phyloP scores from a whole-genome alignment of 306 rosid genomes.

The Cucumis cinereus region DNA sequence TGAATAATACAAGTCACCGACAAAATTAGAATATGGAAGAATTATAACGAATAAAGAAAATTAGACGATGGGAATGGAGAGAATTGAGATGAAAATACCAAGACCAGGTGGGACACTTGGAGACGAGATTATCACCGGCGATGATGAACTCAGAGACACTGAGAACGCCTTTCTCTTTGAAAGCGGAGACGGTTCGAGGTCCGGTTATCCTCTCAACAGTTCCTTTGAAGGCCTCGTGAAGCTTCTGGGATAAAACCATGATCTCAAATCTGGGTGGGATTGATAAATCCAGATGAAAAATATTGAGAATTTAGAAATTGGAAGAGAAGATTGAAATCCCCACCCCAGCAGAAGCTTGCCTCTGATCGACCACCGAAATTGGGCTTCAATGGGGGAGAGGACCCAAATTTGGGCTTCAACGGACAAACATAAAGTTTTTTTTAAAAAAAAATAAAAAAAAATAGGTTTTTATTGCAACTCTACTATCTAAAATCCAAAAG shows the following conservation, averaged over 20 bases:
- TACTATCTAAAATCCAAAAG: no score
- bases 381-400: not conserved
- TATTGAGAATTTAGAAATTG: not conserved
- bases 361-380: not conserved
- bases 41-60: not conserved
- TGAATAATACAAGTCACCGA: not conserved
- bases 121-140: constrained; percentile 94
- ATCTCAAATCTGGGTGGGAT: not conserved
- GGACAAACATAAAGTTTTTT: not conserved
- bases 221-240: constrained; percentile 96
- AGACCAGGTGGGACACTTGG: constrained; percentile 99
- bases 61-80: not conserved
- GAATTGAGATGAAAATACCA: constrained; percentile 35
- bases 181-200: constrained; percentile 86
- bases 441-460: no score
- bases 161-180: constrained; percentile 97
- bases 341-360: not conserved
- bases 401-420: not conserved
- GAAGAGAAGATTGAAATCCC: not conserved
- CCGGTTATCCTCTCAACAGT: constrained; percentile 94
- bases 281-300: not conserved
- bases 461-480: no score
- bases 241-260: constrained; percentile 85
- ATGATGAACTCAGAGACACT: constrained; percentile 74
- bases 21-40: not conserved